These are phyloP conservation scores for Hibiscus mutabilis DNA, from an alignment of 345 rosid species.

Conservation along the genomic window DNA sequence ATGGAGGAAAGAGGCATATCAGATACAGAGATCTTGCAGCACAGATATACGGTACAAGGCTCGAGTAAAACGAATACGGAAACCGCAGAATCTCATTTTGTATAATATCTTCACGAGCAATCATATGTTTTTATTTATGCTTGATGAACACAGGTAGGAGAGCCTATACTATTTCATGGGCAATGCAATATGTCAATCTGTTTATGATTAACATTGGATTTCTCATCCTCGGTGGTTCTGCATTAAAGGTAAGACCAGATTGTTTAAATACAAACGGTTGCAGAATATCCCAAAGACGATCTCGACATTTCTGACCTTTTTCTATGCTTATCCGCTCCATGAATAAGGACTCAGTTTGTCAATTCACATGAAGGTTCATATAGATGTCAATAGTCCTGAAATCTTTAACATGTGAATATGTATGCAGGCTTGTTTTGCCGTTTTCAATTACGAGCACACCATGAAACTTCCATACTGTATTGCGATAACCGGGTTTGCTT, in stretches of 20 bases:
- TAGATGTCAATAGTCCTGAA: neutral
- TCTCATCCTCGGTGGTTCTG: conserved; percentile 68
- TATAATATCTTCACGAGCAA: neutral
- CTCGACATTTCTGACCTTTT: neutral
- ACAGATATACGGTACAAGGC: conserved; percentile 51
- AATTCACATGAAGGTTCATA: neutral
- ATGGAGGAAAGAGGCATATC: conserved; percentile 86
- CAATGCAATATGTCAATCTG: conserved; percentile 65
- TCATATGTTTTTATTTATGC: neutral
- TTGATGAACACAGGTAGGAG: conserved; percentile 38
- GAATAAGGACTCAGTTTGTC: neutral
- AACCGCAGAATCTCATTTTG: neutral
- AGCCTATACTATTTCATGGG: conserved; percentile 66
- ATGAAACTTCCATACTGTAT: conserved; percentile 51
- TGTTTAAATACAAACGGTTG: neutral
- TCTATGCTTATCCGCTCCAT: neutral
- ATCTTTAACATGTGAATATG: neutral
- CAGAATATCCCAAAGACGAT: neutral
- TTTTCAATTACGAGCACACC: conserved; percentile 37
- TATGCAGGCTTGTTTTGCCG: conserved; percentile 52
- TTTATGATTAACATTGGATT: conserved; percentile 81
- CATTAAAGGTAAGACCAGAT: conserved; percentile 56
- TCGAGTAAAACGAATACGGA: neutral
- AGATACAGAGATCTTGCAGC: conserved; percentile 93
- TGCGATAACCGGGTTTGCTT: conserved; percentile 47